A percentile compares a stretch with the other conserved stretches of the same genome.
These are phyloP conservation scores for Corylus americana DNA, from an alignment of 306 rosid genomes.

Conservation along the genomic window DNA sequence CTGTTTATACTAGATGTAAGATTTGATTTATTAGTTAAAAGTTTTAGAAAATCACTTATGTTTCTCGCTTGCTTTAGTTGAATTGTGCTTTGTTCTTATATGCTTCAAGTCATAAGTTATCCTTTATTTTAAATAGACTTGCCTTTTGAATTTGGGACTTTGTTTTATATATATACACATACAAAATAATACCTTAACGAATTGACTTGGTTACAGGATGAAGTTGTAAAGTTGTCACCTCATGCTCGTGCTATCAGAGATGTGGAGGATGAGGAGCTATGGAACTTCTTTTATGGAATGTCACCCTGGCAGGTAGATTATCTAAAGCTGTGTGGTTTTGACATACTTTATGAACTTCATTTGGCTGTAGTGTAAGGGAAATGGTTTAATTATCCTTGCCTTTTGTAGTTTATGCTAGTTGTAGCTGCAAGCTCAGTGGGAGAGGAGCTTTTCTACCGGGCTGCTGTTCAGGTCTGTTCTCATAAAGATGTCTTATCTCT, in stretches of 20 bases:
- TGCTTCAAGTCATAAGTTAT: no score
- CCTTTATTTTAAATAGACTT: no score
- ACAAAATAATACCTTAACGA: conserved; percentile 6
- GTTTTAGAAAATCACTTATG: neutral
- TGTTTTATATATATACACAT: neutral
- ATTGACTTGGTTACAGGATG: conserved; percentile 58
- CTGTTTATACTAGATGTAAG: conserved; percentile 90
- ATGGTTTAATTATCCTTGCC: conserved; percentile 5
- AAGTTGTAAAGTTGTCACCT: conserved; percentile 92
- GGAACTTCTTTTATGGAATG: conserved; percentile 98
- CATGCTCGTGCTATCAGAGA: conserved; percentile 99
- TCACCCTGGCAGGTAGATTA: conserved; percentile 87
- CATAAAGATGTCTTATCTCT: neutral
- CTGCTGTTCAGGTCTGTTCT: conserved; percentile 93
- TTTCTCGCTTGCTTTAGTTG: neutral
- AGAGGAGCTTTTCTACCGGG: conserved; percentile 97
- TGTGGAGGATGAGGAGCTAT: conserved; percentile 92
- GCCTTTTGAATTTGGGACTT: neutral
- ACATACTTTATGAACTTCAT: conserved; percentile 10
- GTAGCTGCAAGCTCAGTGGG: conserved; percentile 98
- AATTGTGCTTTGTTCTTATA: neutral
- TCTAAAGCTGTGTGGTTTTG: conserved; percentile 12
- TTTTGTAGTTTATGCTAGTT: conserved; percentile 75
- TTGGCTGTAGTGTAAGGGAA: conserved; percentile 28
- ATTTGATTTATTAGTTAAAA: neutral